Base-by-base conservation (phyloP, 1,284 basidiomycete genomes). In the Heliocybe sulcata region DNA sequence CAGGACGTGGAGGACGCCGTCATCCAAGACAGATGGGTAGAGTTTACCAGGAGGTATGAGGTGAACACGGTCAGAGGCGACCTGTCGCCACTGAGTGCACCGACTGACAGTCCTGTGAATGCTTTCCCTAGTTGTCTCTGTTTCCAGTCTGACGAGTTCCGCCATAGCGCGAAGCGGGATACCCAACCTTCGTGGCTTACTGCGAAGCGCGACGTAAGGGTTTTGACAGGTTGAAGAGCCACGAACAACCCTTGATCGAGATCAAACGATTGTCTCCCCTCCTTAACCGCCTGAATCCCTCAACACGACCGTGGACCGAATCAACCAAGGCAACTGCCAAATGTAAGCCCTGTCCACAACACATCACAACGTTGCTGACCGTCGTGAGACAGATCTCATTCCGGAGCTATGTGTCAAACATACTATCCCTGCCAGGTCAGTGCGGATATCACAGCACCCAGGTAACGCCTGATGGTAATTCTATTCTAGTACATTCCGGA, bases 381-480 rank as follows among this genome's bases (percentile, higher is more conserved):
- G 8, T 42, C 16, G 16, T n/a, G n/a, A 53, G 22, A 22, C 57
- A 90, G 89, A 86, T 65, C 72, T 90, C 51, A 87, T 92, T 57
- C 89, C 90, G 16, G 89, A 92, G 64, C 71, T 90, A 11, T 88
- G 84, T 63, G 76, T 74, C 27, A 87, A 82, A 64, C 84, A 81
- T 63, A 84, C 82, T 2, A 73, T 92, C 56, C 81, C 90, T 31
- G 85, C 87, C 19, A 88, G 85, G 90, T 87, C 60, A 57, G 67
- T 59, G 22, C 26, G n/a, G 12, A 10, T 54, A 33, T 50, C 23
- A 47, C 54, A 3, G 51, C 27, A 27, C 22, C 51, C 6, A 49
- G 16, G 51, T 55, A 1, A 45, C 29, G 4, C 45, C 50, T 20
- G 54, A 27, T 56, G 54, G 60, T 55, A 62, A 52, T 57, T 16